Conservation (phyloP, 257 asterid species). For the Nicotiana attenuata region DNA sequence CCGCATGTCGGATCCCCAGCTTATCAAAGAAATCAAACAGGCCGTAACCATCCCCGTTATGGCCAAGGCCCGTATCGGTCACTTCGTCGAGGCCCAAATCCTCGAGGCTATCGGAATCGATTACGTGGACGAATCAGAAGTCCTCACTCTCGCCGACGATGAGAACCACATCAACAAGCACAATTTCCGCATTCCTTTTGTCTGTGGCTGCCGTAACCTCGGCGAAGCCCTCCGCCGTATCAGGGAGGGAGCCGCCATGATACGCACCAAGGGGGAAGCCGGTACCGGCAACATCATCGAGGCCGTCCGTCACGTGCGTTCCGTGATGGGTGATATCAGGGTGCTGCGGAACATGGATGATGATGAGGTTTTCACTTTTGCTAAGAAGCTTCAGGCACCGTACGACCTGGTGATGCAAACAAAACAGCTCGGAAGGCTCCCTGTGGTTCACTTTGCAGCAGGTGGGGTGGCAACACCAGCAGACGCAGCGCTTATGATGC, state of each 20-base stretch:
- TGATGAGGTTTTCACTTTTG: slow-evolving; percentile 79
- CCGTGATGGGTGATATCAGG: slow-evolving; percentile 80
- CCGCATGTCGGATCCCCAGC: slow-evolving; percentile 86
- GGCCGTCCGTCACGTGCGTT: slow-evolving; percentile 92
- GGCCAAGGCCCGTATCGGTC: slow-evolving; percentile 91
- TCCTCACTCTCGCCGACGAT: slow-evolving; percentile 76
- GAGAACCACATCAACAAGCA: slow-evolving; percentile 83
- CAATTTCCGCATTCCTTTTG: slow-evolving; percentile 87
- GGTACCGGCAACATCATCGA: slow-evolving; percentile 83
- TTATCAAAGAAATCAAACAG: slow-evolving; percentile 77
- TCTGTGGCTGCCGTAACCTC: slow-evolving; percentile 92
- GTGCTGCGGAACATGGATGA: slow-evolving; percentile 81
- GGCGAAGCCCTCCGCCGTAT: slow-evolving; percentile 90
- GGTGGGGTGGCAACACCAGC: slow-evolving; percentile 94
- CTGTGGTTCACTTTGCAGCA: slow-evolving; percentile 91
- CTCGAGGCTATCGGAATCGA: slow-evolving; percentile 79
- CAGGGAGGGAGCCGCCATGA: slow-evolving; percentile 94
- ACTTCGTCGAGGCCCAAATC: slow-evolving; percentile 90
- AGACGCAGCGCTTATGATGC: slow-evolving; percentile 88
- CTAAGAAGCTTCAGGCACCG: slow-evolving; percentile 75
- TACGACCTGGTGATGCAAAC: slow-evolving; percentile 91
- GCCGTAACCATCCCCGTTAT: slow-evolving; percentile 88
- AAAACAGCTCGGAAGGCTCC: slow-evolving; percentile 77
- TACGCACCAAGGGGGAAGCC: slow-evolving; percentile 89
- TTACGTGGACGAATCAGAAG: slow-evolving; percentile 88